Base-by-base conservation (phyloP, 306 rosid species). In the Pueraria montana region DNA sequence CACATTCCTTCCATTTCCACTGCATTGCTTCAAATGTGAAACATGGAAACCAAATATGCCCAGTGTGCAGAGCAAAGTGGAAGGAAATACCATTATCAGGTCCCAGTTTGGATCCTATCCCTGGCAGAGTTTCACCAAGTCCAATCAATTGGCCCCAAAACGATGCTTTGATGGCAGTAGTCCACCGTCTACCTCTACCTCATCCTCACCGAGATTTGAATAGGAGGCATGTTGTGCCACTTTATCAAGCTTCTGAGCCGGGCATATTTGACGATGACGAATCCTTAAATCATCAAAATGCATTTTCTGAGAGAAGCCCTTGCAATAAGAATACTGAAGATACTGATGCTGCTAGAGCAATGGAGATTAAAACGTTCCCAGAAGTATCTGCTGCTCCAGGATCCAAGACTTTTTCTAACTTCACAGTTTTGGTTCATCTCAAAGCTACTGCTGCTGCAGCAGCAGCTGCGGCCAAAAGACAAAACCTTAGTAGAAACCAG, bases 61-160 rank as follows among this genome's bases (percentile, higher is more conserved):
- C 99, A 8, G 97, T 96, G 69, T 96, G 99, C 78, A 87, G 99
- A 76, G 96, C 99, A 27, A 91, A 91, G 83, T 96, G 99, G 99
- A 96, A 91, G 87, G 99, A 96, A 87, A 88, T 96, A 68, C 99
- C 99, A 10, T 84, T 91, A 5, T 90, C 87, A 9, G 95, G 91
- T 45, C 92, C 99, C 48, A 80, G 66, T 59, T 72, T 89, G 84
- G 91, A 83, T 78, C 84, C 94, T 83, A 70, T 87, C 11, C 92
- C 80, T 0, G 86, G 84, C 53, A 91, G 96, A 84, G 85, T 81
- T 36, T 80, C 93, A 8, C 86, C 86, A 20, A 83, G 92, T 87
- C 89, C 98, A 20, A 76, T 84, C 8, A 95, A 90, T 72, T 94
- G 95, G 97, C 89, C 91, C 20, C 93, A 88, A n/a, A 91, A 91